A percentile compares a stretch with the other conserved stretches of the same genome.
These are phyloP conservation scores for Daldinia grandis DNA, from an alignment of 495 filamentous ascomycete species.

Conservation along the genomic window DNA sequence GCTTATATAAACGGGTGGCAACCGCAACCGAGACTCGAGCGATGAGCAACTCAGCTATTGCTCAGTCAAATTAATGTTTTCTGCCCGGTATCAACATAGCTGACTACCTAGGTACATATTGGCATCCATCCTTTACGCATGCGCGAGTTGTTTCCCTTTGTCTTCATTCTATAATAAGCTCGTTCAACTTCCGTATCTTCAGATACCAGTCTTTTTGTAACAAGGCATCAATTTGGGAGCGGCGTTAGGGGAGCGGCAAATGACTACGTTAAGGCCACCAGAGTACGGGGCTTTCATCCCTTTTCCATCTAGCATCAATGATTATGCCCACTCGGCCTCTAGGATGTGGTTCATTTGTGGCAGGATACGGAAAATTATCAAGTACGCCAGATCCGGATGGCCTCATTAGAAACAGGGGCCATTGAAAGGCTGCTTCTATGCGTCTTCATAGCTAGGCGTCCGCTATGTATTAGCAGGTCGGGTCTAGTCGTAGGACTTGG, in stretches of 20 bases:
- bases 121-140: conserved; percentile 30
- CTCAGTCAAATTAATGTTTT: not conserved
- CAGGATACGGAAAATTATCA: conserved; percentile 34
- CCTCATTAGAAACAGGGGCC: not conserved
- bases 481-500: not conserved
- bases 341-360: conserved; percentile 28
- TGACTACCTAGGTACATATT: conserved; percentile 38
- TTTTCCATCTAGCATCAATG: conserved; percentile 28
- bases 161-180: conserved; percentile 48
- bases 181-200: conserved; percentile 34
- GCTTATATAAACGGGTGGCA: conserved; percentile 92
- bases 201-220: conserved; percentile 44
- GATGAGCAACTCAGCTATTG: conserved; percentile 34
- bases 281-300: conserved; percentile 25
- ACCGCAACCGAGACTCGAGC: conserved; percentile 49
- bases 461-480: not conserved
- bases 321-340: conserved; percentile 23
- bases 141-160: conserved; percentile 45
- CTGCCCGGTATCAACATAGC: conserved; percentile 21
- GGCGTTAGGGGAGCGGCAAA: conserved; percentile 36
- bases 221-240: conserved; percentile 39
- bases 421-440: not conserved
- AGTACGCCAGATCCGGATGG: conserved; percentile 15
- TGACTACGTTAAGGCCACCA: conserved; percentile 29
- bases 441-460: conserved; percentile 2